Conservation (phyloP, 2,329 filamentous ascomycete genomes). For the Tolypocladium cylindrosporum region DNA sequence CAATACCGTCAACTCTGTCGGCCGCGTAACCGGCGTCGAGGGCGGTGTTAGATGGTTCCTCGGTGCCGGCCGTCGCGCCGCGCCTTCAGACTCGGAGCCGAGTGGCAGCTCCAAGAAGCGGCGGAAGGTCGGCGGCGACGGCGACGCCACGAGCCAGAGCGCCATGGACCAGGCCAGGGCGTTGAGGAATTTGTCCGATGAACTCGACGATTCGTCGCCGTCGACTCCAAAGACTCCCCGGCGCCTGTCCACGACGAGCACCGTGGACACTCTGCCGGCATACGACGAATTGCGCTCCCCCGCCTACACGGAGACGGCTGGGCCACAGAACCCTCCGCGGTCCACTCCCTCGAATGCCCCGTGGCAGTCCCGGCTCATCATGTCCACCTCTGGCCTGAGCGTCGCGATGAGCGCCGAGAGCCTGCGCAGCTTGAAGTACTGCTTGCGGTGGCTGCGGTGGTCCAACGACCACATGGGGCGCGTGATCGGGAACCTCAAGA, state of each 20-base stretch:
- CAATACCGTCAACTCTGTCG: conserved; percentile 76
- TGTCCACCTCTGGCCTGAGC: conserved; percentile 83
- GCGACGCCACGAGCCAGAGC: conserved; percentile 14
- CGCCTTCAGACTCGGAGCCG: conserved; percentile 35
- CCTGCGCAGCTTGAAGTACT: conserved; percentile 74
- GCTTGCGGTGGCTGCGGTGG: conserved; percentile 68
- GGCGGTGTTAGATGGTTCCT: conserved; percentile 79
- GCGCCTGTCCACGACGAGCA: conserved; percentile 55
- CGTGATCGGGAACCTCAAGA: conserved; percentile 63
- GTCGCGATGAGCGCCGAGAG: conserved; percentile 88
- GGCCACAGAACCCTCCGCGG: conserved; percentile 17
- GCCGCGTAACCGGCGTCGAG: conserved; percentile 79
- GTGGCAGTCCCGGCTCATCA: conserved; percentile 78
- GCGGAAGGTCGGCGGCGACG: conserved; percentile 41
- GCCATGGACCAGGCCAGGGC: not conserved
- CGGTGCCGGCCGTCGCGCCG: conserved; percentile 42
- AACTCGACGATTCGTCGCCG: conserved; percentile 14
- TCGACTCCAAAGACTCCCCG: conserved; percentile 28
- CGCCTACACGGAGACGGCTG: conserved; percentile 55
- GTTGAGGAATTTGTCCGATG: not conserved
- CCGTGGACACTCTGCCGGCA: conserved; percentile 66
- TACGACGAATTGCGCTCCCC: conserved; percentile 74
- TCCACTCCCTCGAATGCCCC: conserved; percentile 21
- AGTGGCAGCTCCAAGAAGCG: conserved; percentile 44
- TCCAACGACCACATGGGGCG: conserved; percentile 74